Percentiles rank a stretch among this genome's conserved stretches.
Evolutionary conservation across 1,284 basidiomycete genomes (phyloP).

Genomic region (Lentinula novae-zelandiae): DNA sequence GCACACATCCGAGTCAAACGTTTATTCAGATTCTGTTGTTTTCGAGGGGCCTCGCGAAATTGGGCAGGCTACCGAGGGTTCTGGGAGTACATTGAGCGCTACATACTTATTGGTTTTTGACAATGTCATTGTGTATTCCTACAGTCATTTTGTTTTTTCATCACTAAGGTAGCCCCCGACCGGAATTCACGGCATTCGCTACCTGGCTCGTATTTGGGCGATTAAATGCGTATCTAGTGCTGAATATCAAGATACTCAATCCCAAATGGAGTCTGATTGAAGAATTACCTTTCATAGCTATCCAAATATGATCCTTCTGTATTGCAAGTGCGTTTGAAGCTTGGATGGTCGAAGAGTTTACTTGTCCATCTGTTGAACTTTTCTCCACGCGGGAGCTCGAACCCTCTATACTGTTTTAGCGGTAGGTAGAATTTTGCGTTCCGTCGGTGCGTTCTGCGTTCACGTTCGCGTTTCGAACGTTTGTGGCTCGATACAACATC

Average conservation of each 20-base stretch:
- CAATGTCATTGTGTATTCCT: not conserved
- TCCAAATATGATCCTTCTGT: constrained; percentile 68
- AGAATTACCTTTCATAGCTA: constrained; percentile 62
- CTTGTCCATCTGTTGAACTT: constrained; percentile 52
- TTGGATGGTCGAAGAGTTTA: constrained; percentile 56
- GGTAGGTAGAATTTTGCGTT: too few relatives aligned
- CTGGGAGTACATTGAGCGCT: constrained; percentile 5
- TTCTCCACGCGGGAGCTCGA: constrained; percentile 45
- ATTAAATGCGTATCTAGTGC: constrained; percentile 63
- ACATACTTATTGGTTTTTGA: not conserved
- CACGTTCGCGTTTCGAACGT: too few relatives aligned
- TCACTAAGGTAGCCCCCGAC: constrained; percentile 52
- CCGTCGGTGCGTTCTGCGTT: too few relatives aligned
- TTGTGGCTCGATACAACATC: constrained; percentile 62
- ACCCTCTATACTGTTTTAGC: constrained; percentile 70
- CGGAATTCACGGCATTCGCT: constrained; percentile 67
- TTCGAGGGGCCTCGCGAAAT: constrained; percentile 32
- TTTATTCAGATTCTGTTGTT: constrained; percentile 27
- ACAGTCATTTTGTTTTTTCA: not conserved
- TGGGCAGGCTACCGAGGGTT: constrained; percentile 14
- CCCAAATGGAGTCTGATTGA: not conserved
- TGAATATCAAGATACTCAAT: not conserved
- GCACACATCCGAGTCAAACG: constrained; percentile 10
- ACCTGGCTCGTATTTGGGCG: constrained; percentile 71
- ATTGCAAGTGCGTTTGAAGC: constrained; percentile 68